Base-by-base conservation (phyloP, 768 basidiomycete species). In the Chlorophyllum brunneum region DNA sequence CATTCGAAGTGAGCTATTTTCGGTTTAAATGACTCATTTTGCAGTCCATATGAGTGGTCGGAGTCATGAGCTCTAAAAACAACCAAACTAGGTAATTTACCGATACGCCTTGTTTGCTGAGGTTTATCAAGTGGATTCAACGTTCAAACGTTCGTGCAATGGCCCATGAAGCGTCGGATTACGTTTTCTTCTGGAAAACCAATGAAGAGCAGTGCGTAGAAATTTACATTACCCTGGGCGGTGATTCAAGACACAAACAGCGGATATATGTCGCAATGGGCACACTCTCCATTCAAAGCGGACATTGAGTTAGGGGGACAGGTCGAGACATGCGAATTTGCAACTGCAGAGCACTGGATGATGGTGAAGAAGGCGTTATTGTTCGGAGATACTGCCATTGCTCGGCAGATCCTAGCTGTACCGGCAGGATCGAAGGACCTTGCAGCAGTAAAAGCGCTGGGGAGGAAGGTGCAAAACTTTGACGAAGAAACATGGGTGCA, bases 301-400 rank as follows among this genome's bases (percentile, higher is more conserved):
- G 58, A 61, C 4, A 54, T 76, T 5, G 60, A 58, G 5, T 57
- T 75, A 23, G 64, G 63, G 2, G 66, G 60, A 0, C 55, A 63
- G 30, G 59, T 62, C 16, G 67, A 71, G 51, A 60, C 58, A 2
- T 61, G 71, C 20, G 59, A 47, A 0, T 82, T 82, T 59, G 65
- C 64, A 5, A 76, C 78, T 2, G 73, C 79, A 0, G 83, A 85
- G 63, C 82, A 85, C 57, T 84, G 76, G 75, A 85, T 85, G 83
- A 86, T 84, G 83, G 68, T 77, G 34, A 75, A 77, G 47, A 84
- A 85, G 61, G 81, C 82, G 5, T 59, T 81, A 3, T 57, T 84
- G 2, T 85, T 85, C 66, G 58, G 61, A 10, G 81, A 84, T 58
- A 33, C 48, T 8, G 67, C 59, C 4, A 61, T 78, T 4, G 76